Evolutionary conservation across 2,329 filamentous ascomycete species (phyloP), one percentile per base, ranked within the genome.

Genomic region (Xylariaceae sp.): DNA sequence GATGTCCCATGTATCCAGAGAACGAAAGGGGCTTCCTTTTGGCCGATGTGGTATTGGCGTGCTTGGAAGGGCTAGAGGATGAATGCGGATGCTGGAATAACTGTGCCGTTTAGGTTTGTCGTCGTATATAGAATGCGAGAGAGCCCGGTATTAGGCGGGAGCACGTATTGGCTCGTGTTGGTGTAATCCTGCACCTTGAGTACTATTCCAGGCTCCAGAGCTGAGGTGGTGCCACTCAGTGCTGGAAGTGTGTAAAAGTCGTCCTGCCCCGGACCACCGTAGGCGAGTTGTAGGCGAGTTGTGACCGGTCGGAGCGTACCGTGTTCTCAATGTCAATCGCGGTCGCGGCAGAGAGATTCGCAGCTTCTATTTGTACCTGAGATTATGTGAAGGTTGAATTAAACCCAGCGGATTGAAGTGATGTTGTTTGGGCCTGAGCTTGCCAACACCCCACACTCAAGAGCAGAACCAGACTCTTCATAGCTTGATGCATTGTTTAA

Each of bases 81-180:
- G 54, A 67, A 76, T 2, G 67, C 75, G 1, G 73, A 75, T 7
- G 72, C 68, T 1, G 75, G 75, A 2, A 77, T 56, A 0, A 64
- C 47, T 1, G 67, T 68, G 3, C 71, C 70, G 45, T 76, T 73
- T 19, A 69, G 49, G n/a, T 65, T 67, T 17, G 61, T 64, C 0
- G 72, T 71, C 17, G 68, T 68, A 59, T 74, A 79, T 3, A 75
- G 50, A 49, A 79, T 67, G 12, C 74, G 68, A 2, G 73, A 77
- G 35, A 79, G 55, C 2, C 71, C 62, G 1, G 67, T 56, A n/a
- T 56, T 59, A 0, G 70, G 62, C 0, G 74, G 65, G 2, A 74
- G 45, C 1, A 67, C 67, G 55, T 69, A 75, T 3, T 54, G 44
- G 0, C 58, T 53, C 1, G 62, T 60, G 48, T 71, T 63, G 5